phyloP scores from a whole-genome alignment of 2,329 filamentous ascomycete species.

The Aquanectria penicillioides region DNA sequence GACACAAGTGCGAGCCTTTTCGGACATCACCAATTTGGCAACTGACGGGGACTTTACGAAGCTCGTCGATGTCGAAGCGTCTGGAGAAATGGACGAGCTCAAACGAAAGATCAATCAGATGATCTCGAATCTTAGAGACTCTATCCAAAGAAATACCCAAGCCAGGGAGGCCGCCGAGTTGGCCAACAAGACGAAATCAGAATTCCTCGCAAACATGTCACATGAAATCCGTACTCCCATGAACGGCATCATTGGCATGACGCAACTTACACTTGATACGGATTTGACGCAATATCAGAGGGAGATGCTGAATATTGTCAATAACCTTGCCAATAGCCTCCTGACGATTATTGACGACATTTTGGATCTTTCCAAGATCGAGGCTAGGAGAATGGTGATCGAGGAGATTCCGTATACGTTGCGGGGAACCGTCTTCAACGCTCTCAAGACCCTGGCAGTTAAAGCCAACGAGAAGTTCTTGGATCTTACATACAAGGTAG shows the following conservation, averaged over 20 bases:
- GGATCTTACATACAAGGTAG: slow-evolving; percentile 91
- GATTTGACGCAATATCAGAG: slow-evolving; percentile 94
- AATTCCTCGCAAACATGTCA: slow-evolving; percentile 96
- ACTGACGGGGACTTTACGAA: slow-evolving; percentile 98
- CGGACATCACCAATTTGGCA: slow-evolving; percentile 97
- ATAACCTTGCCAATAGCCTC: slow-evolving; percentile 94
- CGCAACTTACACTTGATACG: slow-evolving; percentile 93
- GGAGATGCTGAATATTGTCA: slow-evolving; percentile 98
- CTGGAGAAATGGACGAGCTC: slow-evolving; percentile 98
- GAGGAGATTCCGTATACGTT: slow-evolving; percentile 97
- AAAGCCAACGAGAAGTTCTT: slow-evolving; percentile 97
- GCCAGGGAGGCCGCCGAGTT: slow-evolving; percentile 95
- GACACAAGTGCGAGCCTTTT: slow-evolving; percentile 96
- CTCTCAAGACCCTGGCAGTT: slow-evolving; percentile 94
- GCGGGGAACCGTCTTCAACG: slow-evolving; percentile 95
- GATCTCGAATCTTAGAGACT: slow-evolving; percentile 94
- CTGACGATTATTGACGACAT: slow-evolving; percentile 95
- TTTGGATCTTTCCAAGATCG: slow-evolving; percentile 81
- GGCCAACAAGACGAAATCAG: slow-evolving; percentile 97
- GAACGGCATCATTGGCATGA: slow-evolving; percentile 99
- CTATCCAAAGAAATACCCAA: slow-evolving; percentile 95
- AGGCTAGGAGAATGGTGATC: slow-evolving; percentile 97
- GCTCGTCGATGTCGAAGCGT: slow-evolving; percentile 95
- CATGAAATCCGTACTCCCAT: slow-evolving; percentile 89
- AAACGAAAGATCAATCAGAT: slow-evolving; percentile 99